phyloP scores from a whole-genome alignment of 2,329 filamentous ascomycete species.

The Pezicula neosporulosa region DNA sequence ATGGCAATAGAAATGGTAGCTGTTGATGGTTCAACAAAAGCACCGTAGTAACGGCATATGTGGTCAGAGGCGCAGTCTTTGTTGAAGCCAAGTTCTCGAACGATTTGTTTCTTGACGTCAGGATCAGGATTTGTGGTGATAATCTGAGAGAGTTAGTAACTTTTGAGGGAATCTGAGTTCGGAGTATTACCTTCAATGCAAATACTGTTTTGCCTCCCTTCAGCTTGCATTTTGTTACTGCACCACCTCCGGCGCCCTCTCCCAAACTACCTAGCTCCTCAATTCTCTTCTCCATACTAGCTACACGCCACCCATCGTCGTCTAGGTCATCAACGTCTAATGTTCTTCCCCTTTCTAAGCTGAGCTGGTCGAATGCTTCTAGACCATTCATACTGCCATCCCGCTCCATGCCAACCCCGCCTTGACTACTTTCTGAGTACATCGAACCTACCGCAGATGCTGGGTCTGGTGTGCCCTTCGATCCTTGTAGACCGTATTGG shows the following conservation, averaged over 20 bases:
- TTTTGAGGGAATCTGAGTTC: conserved; percentile 3
- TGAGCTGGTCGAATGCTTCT: conserved; percentile 75
- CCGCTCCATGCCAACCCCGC: conserved; percentile 73
- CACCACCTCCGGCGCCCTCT: conserved; percentile 92
- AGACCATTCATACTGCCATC: conserved; percentile 77
- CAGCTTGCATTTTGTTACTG: conserved; percentile 86
- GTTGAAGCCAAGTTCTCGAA: conserved; percentile 95
- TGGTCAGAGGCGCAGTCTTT: conserved; percentile 94
- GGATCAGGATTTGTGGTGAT: conserved; percentile 98
- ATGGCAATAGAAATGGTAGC: conserved; percentile 98
- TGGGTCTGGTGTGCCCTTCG: conserved; percentile 72
- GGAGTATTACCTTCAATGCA: conserved; percentile 75
- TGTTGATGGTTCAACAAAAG: conserved; percentile 93
- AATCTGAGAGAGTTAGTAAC: conserved; percentile 53
- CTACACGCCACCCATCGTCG: conserved; percentile 92
- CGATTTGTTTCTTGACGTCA: conserved; percentile 97
- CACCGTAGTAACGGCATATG: conserved; percentile 96
- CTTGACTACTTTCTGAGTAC: conserved; percentile 77
- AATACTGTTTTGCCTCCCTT: conserved; percentile 93
- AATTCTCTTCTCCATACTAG: conserved; percentile 84
- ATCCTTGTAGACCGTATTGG: conserved; percentile 63
- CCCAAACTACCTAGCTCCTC: conserved; percentile 85
- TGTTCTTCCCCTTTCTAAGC: conserved; percentile 75
- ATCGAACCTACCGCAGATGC: conserved; percentile 84
- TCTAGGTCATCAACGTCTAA: conserved; percentile 93